Conservation (phyloP, 2,329 filamentous ascomycete species). For the Colletotrichum australisinense region DNA sequence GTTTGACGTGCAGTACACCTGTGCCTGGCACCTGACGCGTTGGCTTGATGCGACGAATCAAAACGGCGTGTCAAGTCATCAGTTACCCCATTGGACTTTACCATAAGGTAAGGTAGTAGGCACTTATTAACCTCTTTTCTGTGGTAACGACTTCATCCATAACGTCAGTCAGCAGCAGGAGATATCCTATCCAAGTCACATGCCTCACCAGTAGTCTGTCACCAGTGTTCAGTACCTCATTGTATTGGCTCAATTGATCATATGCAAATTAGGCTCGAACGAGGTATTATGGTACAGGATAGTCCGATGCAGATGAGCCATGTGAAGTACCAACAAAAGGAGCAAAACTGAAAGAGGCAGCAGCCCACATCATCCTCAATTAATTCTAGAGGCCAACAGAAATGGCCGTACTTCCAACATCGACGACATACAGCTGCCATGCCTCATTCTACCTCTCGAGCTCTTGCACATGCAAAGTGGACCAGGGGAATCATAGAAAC, state of each 20-base stretch:
- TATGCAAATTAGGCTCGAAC: conserved; percentile 34
- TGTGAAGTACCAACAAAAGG: conserved; percentile 8
- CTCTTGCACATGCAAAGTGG: conserved; percentile 36
- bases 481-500: conserved; percentile 41
- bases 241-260: conserved; percentile 14
- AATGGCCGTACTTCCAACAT: conserved; percentile 40
- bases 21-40: neutral
- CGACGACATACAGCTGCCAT: conserved; percentile 24
- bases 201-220: neutral
- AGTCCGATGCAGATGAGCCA: conserved; percentile 33
- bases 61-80: neutral
- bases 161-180: neutral
- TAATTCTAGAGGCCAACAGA: conserved; percentile 39
- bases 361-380: conserved; percentile 37
- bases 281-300: conserved; percentile 35
- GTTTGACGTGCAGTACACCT: neutral
- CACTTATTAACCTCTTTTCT: neutral
- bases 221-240: neutral
- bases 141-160: neutral
- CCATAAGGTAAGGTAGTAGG: too few relatives aligned
- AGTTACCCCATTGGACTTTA: too few relatives aligned
- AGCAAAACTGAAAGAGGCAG: conserved; percentile 16
- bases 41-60: neutral
- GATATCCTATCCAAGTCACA: too few relatives aligned
- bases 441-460: conserved; percentile 36